A percentile compares a stretch with the other conserved stretches of the same genome.
phyloP scores from a whole-genome alignment of 331 rosid genomes.

The Stylosanthes scabra region DNA sequence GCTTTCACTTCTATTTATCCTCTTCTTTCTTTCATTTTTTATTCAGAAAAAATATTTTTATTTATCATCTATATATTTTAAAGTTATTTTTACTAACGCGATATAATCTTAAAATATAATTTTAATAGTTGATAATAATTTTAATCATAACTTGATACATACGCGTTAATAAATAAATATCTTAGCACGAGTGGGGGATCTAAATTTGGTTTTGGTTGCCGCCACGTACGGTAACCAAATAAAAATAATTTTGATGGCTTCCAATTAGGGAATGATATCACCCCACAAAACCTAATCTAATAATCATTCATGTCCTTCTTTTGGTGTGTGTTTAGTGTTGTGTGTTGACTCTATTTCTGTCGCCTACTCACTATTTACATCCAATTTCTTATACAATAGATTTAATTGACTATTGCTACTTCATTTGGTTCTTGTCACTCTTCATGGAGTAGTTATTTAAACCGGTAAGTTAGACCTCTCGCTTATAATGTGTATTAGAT shows the following conservation, averaged over 20 bases:
- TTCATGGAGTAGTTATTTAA: not conserved
- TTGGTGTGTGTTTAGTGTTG: constrained; percentile 1
- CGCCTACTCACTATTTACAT: constrained; percentile 23
- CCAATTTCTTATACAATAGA: constrained; percentile 17
- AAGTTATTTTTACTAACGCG: no score
- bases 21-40: no score
- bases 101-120: no score
- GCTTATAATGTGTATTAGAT: no score
- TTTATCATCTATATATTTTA: no score
- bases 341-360: constrained; percentile 41
- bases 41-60: no score
- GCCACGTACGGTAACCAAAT: constrained; percentile 27
- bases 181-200: constrained; percentile 6
- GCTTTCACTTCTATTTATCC: no score
- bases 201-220: constrained; percentile 5
- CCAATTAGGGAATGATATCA: not conserved
- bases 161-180: constrained; percentile 3
- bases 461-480: no score
- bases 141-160: not conserved
- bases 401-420: not conserved
- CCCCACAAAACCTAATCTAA: constrained; percentile 18
- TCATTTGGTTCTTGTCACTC: not conserved
- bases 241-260: constrained; percentile 24
- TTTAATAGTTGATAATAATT: no score
- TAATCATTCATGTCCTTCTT: constrained; percentile 23